Evolutionary conservation across 768 basidiomycete genomes (phyloP).

Genomic region (Rhodosporidiobolus odoratus): DNA sequence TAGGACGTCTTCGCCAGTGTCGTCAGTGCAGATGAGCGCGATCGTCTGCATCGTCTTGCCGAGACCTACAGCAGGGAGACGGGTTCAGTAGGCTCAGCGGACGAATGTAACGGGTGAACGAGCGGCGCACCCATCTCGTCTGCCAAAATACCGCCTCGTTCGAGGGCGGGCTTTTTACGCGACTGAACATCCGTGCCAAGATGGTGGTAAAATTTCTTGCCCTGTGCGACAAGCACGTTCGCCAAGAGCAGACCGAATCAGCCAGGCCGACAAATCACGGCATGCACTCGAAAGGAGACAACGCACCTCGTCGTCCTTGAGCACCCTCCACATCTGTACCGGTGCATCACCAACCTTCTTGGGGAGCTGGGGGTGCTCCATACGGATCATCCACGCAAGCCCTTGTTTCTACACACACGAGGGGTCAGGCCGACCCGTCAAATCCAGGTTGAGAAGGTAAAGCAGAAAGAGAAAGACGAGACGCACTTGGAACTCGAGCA

Average conservation of each 20-base stretch:
- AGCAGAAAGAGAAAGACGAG: constrained; percentile 5
- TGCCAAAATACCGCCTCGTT: constrained; percentile 70
- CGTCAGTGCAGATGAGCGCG: constrained; percentile 58
- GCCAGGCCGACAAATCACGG: neutral
- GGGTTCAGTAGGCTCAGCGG: neutral
- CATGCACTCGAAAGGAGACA: neutral
- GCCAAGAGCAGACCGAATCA: no score
- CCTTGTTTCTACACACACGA: constrained; percentile 71
- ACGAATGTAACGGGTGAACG: constrained; percentile 35
- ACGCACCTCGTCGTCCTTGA: constrained; percentile 45
- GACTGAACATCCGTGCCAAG: constrained; percentile 80
- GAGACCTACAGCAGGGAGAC: constrained; percentile 42
- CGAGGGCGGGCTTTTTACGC: constrained; percentile 45
- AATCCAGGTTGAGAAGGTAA: neutral
- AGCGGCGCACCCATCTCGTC: constrained; percentile 71
- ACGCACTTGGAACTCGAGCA: constrained; percentile 74
- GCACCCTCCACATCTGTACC: constrained; percentile 80
- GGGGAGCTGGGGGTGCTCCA: constrained; percentile 71
- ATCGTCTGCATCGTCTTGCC: constrained; percentile 91
- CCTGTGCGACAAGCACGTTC: constrained; percentile 1
- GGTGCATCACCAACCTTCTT: constrained; percentile 62
- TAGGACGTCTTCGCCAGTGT: constrained; percentile 39
- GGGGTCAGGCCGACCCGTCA: neutral
- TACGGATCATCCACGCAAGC: constrained; percentile 69
- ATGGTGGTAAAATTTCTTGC: constrained; percentile 64